Conservation (phyloP, 495 filamentous ascomycete genomes). For the Lepraria neglecta region DNA sequence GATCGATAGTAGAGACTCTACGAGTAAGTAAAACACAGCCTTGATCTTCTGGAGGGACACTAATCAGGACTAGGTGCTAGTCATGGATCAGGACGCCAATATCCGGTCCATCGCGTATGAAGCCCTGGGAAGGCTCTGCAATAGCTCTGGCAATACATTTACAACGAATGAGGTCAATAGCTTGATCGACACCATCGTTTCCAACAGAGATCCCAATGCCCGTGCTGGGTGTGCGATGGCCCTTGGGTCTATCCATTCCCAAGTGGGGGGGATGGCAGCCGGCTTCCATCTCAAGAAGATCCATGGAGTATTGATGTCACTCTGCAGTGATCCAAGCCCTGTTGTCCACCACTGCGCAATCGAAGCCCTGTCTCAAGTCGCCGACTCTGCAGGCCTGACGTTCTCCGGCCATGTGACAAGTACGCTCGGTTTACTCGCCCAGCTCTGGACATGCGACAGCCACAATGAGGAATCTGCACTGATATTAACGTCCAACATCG, state of each 20-base stretch:
- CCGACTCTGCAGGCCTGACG: conserved; percentile 86
- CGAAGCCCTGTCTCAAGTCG: conserved; percentile 77
- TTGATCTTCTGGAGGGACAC: not conserved
- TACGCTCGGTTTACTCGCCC: conserved; percentile 85
- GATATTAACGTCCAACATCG: conserved; percentile 77
- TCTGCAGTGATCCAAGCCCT: conserved; percentile 93
- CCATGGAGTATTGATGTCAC: conserved; percentile 86
- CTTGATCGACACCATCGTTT: conserved; percentile 88
- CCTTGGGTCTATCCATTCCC: conserved; percentile 85
- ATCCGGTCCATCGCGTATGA: conserved; percentile 80
- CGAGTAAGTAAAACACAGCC: conserved; percentile 41
- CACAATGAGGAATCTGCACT: conserved; percentile 80
- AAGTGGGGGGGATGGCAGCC: conserved; percentile 96
- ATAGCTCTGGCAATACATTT: conserved; percentile 77
- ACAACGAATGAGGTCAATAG: conserved; percentile 84
- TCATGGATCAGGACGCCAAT: conserved; percentile 75
- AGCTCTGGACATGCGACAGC: conserved; percentile 82
- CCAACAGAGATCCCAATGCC: conserved; percentile 85
- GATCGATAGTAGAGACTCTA: conserved; percentile 76
- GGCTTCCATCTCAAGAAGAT: conserved; percentile 97
- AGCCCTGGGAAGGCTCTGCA: conserved; percentile 85
- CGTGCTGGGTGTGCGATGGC: conserved; percentile 92
- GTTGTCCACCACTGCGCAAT: conserved; percentile 94
- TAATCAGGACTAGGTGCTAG: conserved; percentile 48
- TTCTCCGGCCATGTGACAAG: conserved; percentile 86